Percentiles rank a stretch among this genome's conserved stretches.
phyloP scores from a whole-genome alignment of 177 flowering plant genomes.

The Vitis hybrid region DNA sequence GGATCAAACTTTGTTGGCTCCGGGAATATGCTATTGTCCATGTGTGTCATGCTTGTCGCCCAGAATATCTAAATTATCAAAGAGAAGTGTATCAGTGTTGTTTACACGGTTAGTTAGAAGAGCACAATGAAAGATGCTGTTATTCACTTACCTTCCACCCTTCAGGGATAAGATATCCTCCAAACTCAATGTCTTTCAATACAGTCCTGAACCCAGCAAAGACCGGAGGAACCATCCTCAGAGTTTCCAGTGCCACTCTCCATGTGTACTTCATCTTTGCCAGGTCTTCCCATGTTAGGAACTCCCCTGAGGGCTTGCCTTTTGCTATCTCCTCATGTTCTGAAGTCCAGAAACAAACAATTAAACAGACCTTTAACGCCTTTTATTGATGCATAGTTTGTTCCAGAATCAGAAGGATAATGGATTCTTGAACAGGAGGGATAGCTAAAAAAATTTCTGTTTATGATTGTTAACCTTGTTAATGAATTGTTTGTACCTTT shows the following conservation, averaged over 20 bases:
- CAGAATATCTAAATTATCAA: slow-evolving; percentile 26
- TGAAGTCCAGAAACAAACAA: slow-evolving; percentile 17
- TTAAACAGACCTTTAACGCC: no score
- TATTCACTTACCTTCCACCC: slow-evolving; percentile 39
- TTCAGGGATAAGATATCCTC: slow-evolving; percentile 36
- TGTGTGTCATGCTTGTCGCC: slow-evolving; percentile 31
- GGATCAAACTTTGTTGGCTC: slow-evolving; percentile 41
- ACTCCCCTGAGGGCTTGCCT: slow-evolving; percentile 26
- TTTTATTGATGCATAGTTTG: background rate
- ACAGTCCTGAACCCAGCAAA: slow-evolving; percentile 38
- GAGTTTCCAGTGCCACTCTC: slow-evolving; percentile 37
- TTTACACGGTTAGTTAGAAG: background rate
- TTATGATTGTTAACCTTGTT: no score
- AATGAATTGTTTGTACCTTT: slow-evolving; percentile 33
- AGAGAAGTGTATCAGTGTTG: background rate
- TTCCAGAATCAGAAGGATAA: background rate
- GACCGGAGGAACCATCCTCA: slow-evolving; percentile 32
- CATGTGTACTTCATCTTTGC: slow-evolving; percentile 45
- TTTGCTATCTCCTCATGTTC: slow-evolving; percentile 41
- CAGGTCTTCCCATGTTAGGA: slow-evolving; percentile 39
- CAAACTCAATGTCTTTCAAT: slow-evolving; percentile 26
- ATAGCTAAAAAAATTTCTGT: no score
- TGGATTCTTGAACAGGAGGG: no score
- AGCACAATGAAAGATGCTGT: background rate
- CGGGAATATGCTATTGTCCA: slow-evolving; percentile 27